Percentiles rank a stretch among this genome's conserved stretches.
phyloP scores from a whole-genome alignment of 2,329 filamentous ascomycete species.

The Seiridium cupressi region DNA sequence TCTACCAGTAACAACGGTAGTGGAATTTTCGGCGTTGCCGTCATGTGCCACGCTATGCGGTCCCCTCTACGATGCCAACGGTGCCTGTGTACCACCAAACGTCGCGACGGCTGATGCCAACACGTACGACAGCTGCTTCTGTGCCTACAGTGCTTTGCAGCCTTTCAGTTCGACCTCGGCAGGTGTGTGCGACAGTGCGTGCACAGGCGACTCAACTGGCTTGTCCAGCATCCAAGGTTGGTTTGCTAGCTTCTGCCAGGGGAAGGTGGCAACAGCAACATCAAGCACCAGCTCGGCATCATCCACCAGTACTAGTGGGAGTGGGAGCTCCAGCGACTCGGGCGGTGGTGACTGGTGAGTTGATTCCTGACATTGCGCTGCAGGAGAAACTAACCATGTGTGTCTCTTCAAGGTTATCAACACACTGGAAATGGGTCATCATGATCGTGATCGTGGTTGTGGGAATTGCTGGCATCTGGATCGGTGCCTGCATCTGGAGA shows the following conservation, averaged over 20 bases:
- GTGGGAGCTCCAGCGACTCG: constrained; percentile 4
- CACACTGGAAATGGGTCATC: constrained; percentile 77
- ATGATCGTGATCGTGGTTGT: constrained; percentile 75
- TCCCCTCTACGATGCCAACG: constrained; percentile 67
- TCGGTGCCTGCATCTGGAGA: constrained; percentile 68
- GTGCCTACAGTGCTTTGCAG: constrained; percentile 58
- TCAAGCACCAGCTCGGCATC: constrained; percentile 16
- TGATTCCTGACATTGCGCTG: no score
- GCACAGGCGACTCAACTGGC: constrained; percentile 47
- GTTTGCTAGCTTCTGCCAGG: constrained; percentile 66
- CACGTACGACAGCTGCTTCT: constrained; percentile 72
- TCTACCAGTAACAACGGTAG: constrained; percentile 44
- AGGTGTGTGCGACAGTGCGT: constrained; percentile 62
- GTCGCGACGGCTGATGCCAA: constrained; percentile 43
- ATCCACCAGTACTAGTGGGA: constrained; percentile 20
- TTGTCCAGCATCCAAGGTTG: constrained; percentile 62
- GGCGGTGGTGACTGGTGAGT: constrained; percentile 48
- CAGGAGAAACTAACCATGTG: not conserved
- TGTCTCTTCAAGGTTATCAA: constrained; percentile 52
- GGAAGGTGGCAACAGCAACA: constrained; percentile 34
- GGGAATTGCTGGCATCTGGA: constrained; percentile 64
- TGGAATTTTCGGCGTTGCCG: constrained; percentile 59
- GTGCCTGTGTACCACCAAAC: constrained; percentile 64
- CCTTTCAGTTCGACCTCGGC: constrained; percentile 54
- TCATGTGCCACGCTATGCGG: constrained; percentile 60